These are phyloP conservation scores for Phialocephala sp. DNA, from an alignment of 2,329 filamentous ascomycete species.

Conservation along the genomic window DNA sequence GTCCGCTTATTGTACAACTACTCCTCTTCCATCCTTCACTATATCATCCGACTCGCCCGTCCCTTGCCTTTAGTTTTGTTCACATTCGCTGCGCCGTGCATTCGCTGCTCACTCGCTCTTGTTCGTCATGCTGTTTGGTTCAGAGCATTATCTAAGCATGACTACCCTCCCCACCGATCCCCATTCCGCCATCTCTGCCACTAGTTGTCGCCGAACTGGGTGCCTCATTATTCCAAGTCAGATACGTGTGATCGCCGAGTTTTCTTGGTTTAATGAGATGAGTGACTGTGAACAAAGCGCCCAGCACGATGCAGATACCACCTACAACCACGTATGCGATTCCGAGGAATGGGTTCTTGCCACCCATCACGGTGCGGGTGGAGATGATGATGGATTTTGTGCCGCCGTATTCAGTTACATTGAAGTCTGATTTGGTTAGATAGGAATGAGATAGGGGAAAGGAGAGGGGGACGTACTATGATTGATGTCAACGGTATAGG, in stretches of 20 bases:
- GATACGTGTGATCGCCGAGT: conserved; percentile 95
- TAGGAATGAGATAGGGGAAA: not conserved
- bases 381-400: conserved; percentile 90
- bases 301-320: conserved; percentile 88
- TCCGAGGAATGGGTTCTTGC: conserved; percentile 92
- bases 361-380: conserved; percentile 90
- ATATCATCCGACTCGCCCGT: not conserved
- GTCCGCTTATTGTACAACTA: conserved; percentile 25
- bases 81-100: not conserved
- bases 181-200: conserved; percentile 56
- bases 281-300: conserved; percentile 84
- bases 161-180: conserved; percentile 11
- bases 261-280: conserved; percentile 95
- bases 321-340: conserved; percentile 96
- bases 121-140: not conserved
- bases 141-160: conserved; percentile 14
- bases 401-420: conserved; percentile 77
- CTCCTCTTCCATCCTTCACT: not conserved
- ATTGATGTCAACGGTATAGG: conserved; percentile 77
- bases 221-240: conserved; percentile 88
- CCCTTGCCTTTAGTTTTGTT: not conserved
- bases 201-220: conserved; percentile 58
- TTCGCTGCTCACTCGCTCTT: not conserved
- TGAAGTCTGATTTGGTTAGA: conserved; percentile 69
- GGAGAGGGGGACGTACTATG: conserved; percentile 66